phyloP scores from a whole-genome alignment of 1,139 yeast genomes.

The Taphrina communis region DNA sequence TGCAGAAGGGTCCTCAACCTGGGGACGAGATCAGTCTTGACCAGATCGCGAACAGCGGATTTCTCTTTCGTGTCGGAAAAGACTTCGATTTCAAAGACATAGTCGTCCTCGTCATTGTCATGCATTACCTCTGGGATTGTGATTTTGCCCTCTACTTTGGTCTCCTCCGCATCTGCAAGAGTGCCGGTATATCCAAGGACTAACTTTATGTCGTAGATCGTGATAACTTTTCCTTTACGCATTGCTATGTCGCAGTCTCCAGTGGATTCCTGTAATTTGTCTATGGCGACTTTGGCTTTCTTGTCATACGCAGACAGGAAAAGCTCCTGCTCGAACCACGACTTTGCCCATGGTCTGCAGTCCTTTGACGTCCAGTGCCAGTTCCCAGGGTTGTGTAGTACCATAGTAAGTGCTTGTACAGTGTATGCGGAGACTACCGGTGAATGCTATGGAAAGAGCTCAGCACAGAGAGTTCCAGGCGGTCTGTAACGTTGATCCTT shows the following conservation, averaged over 20 bases:
- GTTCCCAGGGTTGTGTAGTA: constrained; percentile 34
- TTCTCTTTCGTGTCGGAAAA: constrained; percentile 58
- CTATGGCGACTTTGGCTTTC: constrained; percentile 56
- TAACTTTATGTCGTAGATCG: constrained; percentile 80
- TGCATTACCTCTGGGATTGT: constrained; percentile 93
- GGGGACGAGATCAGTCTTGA: constrained; percentile 71
- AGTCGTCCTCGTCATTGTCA: constrained; percentile 83
- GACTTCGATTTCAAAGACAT: constrained; percentile 77
- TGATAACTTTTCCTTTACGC: constrained; percentile 94
- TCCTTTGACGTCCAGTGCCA: constrained; percentile 98
- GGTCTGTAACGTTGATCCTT: no score
- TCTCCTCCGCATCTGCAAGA: constrained; percentile 49
- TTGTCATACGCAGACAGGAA: constrained; percentile 56
- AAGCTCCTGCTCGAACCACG: constrained; percentile 69
- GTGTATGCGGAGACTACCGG: not conserved
- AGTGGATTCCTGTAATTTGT: constrained; percentile 70
- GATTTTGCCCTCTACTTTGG: constrained; percentile 65
- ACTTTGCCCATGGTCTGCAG: constrained; percentile 87
- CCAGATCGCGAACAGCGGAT: constrained; percentile 59
- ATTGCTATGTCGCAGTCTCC: constrained; percentile 98
- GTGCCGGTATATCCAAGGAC: constrained; percentile 65
- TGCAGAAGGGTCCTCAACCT: constrained; percentile 64
- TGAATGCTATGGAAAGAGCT: not conserved
- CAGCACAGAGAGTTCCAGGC: not conserved
- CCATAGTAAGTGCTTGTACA: not conserved